These are phyloP conservation scores for Melampsora americana DNA, from an alignment of 1,284 basidiomycete genomes.

Conservation along the genomic window DNA sequence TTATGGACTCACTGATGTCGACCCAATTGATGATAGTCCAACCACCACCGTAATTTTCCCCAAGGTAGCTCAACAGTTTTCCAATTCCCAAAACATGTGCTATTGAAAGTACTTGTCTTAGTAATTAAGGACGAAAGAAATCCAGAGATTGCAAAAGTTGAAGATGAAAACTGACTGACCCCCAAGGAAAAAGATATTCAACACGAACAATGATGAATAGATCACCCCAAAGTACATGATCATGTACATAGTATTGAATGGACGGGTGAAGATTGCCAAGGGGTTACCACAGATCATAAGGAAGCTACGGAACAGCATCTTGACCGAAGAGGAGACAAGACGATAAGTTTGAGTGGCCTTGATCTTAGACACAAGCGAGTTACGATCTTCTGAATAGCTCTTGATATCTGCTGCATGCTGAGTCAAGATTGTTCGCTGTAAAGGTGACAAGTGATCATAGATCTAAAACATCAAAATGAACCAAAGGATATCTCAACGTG, in stretches of 20 bases:
- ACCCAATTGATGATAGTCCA: conserved; percentile 40
- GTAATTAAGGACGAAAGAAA: background rate
- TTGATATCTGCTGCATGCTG: conserved; percentile 37
- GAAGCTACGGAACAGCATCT: background rate
- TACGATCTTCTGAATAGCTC: background rate
- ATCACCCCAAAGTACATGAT: conserved; percentile 22
- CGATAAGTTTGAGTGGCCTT: conserved; percentile 11
- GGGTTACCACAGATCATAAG: conserved; percentile 24
- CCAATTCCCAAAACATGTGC: conserved; percentile 20
- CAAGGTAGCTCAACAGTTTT: conserved; percentile 23
- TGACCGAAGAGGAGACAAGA: background rate
- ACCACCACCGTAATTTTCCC: conserved; percentile 26
- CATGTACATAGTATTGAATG: conserved; percentile 30
- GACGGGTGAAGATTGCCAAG: conserved; percentile 18
- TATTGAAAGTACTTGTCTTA: background rate
- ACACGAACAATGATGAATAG: conserved; percentile 19
- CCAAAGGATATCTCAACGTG: background rate
- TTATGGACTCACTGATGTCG: conserved; percentile 21
- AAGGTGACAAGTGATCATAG: conserved; percentile 16
- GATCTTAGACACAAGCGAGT: conserved; percentile 10
- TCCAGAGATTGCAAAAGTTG: background rate
- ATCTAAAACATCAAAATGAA: conserved; percentile 10
- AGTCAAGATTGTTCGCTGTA: conserved; percentile 31
- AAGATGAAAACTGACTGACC: conserved; percentile 4
- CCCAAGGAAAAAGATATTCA: conserved; percentile 29